Evolutionary conservation across 768 basidiomycete species (phyloP).

Genomic region (Calocybe indica): DNA sequence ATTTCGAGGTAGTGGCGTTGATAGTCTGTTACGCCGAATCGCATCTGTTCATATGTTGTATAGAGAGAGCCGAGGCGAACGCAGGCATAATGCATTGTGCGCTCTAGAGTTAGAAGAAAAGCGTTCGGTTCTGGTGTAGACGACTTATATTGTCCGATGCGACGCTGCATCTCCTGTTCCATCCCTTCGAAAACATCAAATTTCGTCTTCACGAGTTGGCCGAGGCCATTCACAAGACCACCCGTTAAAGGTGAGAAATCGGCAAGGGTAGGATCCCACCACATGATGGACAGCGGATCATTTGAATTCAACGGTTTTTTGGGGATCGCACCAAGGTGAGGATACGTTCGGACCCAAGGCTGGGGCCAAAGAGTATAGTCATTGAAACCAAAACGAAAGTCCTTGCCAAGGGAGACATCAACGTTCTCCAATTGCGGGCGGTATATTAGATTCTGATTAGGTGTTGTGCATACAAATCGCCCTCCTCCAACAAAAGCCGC

Average conservation of each 20-base stretch:
- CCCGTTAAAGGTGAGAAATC: background rate
- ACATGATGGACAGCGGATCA: background rate
- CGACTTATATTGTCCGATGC: background rate
- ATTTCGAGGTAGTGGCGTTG: background rate
- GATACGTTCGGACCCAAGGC: background rate
- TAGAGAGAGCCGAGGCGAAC: background rate
- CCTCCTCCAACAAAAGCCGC: background rate
- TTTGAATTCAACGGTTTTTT: background rate
- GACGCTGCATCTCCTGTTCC: background rate
- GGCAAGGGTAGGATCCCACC: background rate
- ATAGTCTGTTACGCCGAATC: background rate
- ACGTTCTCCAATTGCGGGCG: background rate
- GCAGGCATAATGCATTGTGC: background rate
- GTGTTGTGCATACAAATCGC: background rate
- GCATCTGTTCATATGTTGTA: too few relatives aligned
- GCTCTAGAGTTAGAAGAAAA: background rate
- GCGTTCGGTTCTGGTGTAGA: background rate
- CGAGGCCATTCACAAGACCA: background rate
- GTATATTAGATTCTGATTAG: background rate
- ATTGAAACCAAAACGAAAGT: background rate
- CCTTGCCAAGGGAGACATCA: background rate
- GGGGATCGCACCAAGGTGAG: background rate
- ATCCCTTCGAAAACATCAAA: background rate
- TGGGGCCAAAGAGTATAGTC: constrained; percentile 1
- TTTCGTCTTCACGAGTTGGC: background rate